Percentiles rank a stretch among this genome's conserved stretches.
These are phyloP conservation scores for Stipa capillata DNA, from an alignment of 176 grass and related monocot genomes.

Conservation along the genomic window DNA sequence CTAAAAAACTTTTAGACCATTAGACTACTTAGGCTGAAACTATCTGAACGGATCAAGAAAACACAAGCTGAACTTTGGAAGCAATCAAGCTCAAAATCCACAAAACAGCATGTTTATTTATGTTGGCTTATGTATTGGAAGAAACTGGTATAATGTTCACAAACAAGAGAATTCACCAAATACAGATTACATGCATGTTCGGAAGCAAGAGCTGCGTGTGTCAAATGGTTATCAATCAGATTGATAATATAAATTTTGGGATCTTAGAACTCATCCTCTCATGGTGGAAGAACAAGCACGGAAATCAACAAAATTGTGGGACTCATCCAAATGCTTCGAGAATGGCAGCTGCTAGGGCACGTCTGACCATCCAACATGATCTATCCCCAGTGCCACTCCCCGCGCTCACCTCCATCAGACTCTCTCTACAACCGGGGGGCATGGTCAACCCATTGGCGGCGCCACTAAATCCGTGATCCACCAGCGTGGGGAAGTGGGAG, in stretches of 20 bases:
- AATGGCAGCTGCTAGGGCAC: neutral
- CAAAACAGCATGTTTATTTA: conserved; percentile 3
- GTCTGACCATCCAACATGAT: neutral
- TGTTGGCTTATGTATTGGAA: neutral
- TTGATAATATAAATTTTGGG: neutral
- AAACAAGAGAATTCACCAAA: neutral
- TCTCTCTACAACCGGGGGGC: neutral
- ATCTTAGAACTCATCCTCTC: neutral
- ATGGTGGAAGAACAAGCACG: neutral
- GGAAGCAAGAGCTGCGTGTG: neutral
- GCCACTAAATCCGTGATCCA: neutral
- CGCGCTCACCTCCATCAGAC: no score
- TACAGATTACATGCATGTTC: neutral
- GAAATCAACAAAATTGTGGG: neutral
- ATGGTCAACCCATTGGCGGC: neutral
- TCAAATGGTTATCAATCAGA: neutral
- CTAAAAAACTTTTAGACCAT: neutral
- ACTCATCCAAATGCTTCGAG: neutral
- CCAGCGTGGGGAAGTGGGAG: neutral
- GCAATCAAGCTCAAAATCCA: neutral
- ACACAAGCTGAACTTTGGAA: neutral
- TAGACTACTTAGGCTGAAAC: neutral
- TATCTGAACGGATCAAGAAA: neutral
- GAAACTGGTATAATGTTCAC: neutral
- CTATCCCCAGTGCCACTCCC: neutral